Percentiles rank a stretch among this genome's conserved stretches.
Conservation (phyloP, 805 yeast genomes). For the Candida coquimbonensis region DNA sequence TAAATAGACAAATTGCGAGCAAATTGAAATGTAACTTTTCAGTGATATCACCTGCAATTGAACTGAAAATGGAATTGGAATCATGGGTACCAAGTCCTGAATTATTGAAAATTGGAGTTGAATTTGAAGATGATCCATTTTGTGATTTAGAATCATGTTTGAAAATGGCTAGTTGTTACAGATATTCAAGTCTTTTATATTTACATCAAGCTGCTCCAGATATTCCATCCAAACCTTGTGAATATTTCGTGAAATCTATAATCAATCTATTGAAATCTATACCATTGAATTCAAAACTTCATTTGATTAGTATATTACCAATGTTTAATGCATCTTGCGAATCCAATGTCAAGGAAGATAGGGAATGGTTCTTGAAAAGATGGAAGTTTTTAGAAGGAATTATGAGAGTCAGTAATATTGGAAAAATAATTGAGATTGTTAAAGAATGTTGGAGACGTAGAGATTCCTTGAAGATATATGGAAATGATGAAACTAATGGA, state of each 20-base stretch:
- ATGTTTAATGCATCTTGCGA: constrained; percentile 1
- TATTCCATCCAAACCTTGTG: not conserved
- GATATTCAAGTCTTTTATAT: not conserved
- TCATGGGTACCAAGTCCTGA: not conserved
- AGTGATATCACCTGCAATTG: not conserved
- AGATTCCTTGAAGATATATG: not conserved
- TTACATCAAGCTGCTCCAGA: constrained; percentile 1
- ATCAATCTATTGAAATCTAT: not conserved
- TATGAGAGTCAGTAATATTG: not conserved
- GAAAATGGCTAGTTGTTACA: constrained; percentile 1
- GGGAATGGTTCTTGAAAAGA: not conserved
- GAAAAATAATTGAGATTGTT: not conserved
- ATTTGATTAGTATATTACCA: not conserved
- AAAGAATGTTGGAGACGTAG: constrained; percentile 1
- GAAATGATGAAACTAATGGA: no score
- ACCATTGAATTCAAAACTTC: not conserved
- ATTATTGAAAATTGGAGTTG: not conserved
- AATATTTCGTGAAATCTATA: not conserved
- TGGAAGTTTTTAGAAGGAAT: not conserved
- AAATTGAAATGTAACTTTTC: not conserved
- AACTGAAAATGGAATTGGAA: not conserved
- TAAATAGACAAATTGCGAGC: not conserved
- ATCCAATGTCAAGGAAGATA: not conserved
- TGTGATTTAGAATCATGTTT: constrained; percentile 1
- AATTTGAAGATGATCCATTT: not conserved